Conservation (phyloP, 129 eudicot genomes). For the Lactuca sativa region DNA sequence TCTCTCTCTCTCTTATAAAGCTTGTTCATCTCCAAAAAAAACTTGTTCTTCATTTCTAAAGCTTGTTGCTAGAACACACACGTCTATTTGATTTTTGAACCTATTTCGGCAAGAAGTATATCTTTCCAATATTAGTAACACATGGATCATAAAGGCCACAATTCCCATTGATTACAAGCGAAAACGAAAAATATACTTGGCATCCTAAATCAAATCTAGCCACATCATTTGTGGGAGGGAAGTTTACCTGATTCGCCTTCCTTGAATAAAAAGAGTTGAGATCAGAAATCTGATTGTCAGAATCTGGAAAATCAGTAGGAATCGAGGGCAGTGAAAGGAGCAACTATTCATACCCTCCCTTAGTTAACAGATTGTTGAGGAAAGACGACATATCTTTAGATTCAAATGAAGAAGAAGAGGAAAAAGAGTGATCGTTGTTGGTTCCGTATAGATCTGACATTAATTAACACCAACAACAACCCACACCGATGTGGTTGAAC, state of each 20-base stretch:
- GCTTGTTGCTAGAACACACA: too few relatives aligned
- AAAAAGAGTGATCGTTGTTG: slow-evolving; percentile 49
- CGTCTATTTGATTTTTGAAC: too few relatives aligned
- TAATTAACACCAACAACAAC: slow-evolving; percentile 27
- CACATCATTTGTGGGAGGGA: slow-evolving; percentile 16
- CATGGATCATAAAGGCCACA: neutral
- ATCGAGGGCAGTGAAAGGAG: slow-evolving; percentile 26
- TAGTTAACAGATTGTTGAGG: slow-evolving; percentile 49
- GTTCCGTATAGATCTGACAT: slow-evolving; percentile 90
- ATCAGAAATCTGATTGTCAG: slow-evolving; percentile 45
- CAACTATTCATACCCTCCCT: slow-evolving; percentile 23
- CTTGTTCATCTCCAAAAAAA: too few relatives aligned
- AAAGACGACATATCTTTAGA: slow-evolving; percentile 83
- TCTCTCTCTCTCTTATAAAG: too few relatives aligned
- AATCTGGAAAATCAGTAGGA: slow-evolving; percentile 28
- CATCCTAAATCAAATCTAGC: too few relatives aligned
- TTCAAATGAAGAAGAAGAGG: slow-evolving; percentile 57
- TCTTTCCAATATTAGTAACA: slow-evolving; percentile 33
- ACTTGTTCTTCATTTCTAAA: too few relatives aligned
- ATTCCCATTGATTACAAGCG: neutral
- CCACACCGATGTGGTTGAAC: too few relatives aligned
- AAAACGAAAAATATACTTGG: slow-evolving; percentile 26
- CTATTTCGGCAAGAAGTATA: too few relatives aligned
- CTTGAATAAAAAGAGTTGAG: slow-evolving; percentile 33
- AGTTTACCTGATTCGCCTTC: slow-evolving; percentile 36